These are phyloP conservation scores for Trichosporon ovoides DNA, from an alignment of 1,284 basidiomycete species.

Conservation along the genomic window DNA sequence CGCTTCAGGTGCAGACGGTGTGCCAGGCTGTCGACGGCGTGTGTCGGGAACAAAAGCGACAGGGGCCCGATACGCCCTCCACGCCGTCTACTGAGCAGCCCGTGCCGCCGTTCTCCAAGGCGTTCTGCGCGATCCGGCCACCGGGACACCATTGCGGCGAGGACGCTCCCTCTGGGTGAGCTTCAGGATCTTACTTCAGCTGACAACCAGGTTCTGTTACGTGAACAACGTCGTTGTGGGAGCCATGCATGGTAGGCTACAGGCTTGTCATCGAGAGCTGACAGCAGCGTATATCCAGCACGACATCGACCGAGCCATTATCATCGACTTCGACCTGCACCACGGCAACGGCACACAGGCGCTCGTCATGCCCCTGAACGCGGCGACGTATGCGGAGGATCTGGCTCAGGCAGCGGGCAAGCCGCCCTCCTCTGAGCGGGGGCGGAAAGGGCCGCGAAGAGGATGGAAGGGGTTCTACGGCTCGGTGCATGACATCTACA, in stretches of 20 bases:
- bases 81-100: slow-evolving; percentile 19
- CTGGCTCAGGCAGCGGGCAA: slow-evolving; percentile 54
- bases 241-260: slow-evolving; percentile 69
- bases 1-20: slow-evolving; percentile 54
- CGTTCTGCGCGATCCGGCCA: slow-evolving; percentile 78
- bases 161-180: slow-evolving; percentile 70
- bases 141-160: slow-evolving; percentile 91
- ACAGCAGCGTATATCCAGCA: slow-evolving; percentile 69
- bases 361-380: slow-evolving; percentile 85
- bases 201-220: slow-evolving; percentile 65
- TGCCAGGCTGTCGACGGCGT: slow-evolving; percentile 74
- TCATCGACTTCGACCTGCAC: slow-evolving; percentile 92
- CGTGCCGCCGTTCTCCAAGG: slow-evolving; percentile 48
- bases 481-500: slow-evolving; percentile 79
- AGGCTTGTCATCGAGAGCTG: neutral
- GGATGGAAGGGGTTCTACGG: slow-evolving; percentile 77
- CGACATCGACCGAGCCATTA: slow-evolving; percentile 69
- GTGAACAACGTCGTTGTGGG: slow-evolving; percentile 89
- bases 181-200: neutral
- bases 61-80: slow-evolving; percentile 21
- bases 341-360: slow-evolving; percentile 94
- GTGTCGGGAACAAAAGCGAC: slow-evolving; percentile 20
- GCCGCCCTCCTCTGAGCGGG: slow-evolving; percentile 34
- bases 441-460: slow-evolving; percentile 46
- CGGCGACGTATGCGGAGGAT: slow-evolving; percentile 67